A percentile compares a stretch with the other conserved stretches of the same genome.
phyloP scores from a whole-genome alignment of 176 grass and related monocot genomes.

The Bolboschoenus planiculmis region DNA sequence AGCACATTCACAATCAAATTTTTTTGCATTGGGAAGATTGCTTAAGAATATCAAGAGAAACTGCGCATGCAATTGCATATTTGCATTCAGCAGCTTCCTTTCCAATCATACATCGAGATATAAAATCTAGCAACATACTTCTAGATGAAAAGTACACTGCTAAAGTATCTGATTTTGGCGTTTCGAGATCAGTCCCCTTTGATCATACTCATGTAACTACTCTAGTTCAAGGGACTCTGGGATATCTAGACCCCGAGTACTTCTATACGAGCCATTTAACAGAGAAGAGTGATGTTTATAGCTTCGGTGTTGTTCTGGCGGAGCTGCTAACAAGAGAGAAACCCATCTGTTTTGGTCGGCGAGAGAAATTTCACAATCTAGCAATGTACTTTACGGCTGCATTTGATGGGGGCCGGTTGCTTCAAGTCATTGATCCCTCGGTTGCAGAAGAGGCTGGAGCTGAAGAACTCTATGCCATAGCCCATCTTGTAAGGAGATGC shows the following conservation, averaged over 20 bases:
- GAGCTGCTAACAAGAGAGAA: conserved; percentile 35
- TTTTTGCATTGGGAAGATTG: conserved; percentile 26
- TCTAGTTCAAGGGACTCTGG: conserved; percentile 40
- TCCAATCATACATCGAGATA: conserved; percentile 41
- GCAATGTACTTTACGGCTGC: not conserved
- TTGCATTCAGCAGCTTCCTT: conserved; percentile 28
- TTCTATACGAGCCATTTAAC: conserved; percentile 35
- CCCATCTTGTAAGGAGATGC: not conserved
- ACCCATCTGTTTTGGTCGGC: not conserved
- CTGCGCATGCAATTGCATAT: conserved; percentile 25
- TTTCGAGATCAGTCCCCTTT: conserved; percentile 32
- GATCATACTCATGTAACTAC: conserved; percentile 44
- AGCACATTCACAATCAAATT: conserved; percentile 27
- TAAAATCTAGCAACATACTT: conserved; percentile 46
- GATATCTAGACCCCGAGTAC: conserved; percentile 46
- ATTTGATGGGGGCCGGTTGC: not conserved
- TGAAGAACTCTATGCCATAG: not conserved
- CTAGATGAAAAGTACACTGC: conserved; percentile 31
- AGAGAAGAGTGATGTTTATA: conserved; percentile 47
- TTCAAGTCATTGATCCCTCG: too few species aligned
- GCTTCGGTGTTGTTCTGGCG: conserved; percentile 39
- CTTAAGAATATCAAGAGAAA: conserved; percentile 28
- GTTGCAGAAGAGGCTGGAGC: too few species aligned
- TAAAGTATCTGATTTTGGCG: conserved; percentile 45
- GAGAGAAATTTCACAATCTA: not conserved